These are phyloP conservation scores for Hericium coralloides DNA, from an alignment of 768 basidiomycete species.

Conservation along the genomic window DNA sequence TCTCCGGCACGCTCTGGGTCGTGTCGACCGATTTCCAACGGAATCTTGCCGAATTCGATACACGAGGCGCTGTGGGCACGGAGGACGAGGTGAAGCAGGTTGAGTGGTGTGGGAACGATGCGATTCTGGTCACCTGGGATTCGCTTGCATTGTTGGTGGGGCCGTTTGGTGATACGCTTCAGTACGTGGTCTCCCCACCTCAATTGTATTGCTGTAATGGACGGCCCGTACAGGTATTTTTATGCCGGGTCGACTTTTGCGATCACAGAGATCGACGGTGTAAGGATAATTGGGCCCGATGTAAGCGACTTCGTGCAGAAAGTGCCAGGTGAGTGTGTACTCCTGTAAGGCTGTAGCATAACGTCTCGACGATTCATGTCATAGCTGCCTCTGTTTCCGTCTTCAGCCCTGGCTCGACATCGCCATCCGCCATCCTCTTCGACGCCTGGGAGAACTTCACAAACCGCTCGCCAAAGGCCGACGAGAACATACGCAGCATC, in stretches of 20 bases:
- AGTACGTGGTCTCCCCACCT: conserved; percentile 38
- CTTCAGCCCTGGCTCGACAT: conserved; percentile 88
- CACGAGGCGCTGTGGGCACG: conserved; percentile 41
- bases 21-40: conserved; percentile 92
- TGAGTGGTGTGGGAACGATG: conserved; percentile 96
- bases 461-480: conserved; percentile 79
- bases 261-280: conserved; percentile 83
- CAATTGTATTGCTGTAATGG: conserved; percentile 4
- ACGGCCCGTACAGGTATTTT: conserved; percentile 46
- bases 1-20: conserved; percentile 72
- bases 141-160: conserved; percentile 77
- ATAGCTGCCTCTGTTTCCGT: conserved; percentile 72
- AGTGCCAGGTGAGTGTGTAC: conserved; percentile 58
- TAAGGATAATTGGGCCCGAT: conserved; percentile 73
- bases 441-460: conserved; percentile 90
- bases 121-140: conserved; percentile 82
- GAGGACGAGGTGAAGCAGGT: conserved; percentile 60
- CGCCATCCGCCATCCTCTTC: conserved; percentile 84
- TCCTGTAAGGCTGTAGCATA: neutral
- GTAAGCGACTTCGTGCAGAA: conserved; percentile 87
- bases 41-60: conserved; percentile 82
- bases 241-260: conserved; percentile 71
- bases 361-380: neutral
- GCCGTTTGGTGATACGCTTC: conserved; percentile 79
- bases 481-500: conserved; percentile 86